These are phyloP conservation scores for Ceratocystis papillata DNA, from an alignment of 2,329 filamentous ascomycete genomes.

Conservation along the genomic window DNA sequence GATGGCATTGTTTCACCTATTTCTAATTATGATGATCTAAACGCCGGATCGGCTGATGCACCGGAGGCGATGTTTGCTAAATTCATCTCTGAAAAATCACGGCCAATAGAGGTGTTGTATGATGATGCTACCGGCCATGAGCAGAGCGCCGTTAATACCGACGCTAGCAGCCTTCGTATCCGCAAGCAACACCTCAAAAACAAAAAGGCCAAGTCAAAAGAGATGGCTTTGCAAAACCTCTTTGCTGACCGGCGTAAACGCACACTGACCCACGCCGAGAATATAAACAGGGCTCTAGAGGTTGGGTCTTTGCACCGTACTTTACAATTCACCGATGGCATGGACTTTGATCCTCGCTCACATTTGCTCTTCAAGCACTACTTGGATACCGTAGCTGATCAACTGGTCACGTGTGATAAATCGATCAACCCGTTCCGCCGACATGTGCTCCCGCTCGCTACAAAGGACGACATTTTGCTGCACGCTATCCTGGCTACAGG, in stretches of 20 bases:
- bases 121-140: not conserved
- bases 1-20: not conserved
- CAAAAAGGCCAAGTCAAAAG: slow-evolving; percentile 9
- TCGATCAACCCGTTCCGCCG: slow-evolving; percentile 17
- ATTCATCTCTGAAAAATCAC: not conserved
- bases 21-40: no score
- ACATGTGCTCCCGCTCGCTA: slow-evolving; percentile 18
- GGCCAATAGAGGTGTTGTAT: not conserved
- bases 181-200: not conserved
- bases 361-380: slow-evolving; percentile 24
- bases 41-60: not conserved
- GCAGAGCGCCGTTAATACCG: not conserved
- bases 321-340: slow-evolving; percentile 8
- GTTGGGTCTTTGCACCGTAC: slow-evolving; percentile 7
- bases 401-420: slow-evolving; percentile 16
- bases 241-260: slow-evolving; percentile 1
- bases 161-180: not conserved
- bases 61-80: not conserved
- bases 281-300: not conserved
- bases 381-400: slow-evolving; percentile 21
- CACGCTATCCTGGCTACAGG: slow-evolving; percentile 22
- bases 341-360: slow-evolving; percentile 17
- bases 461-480: slow-evolving; percentile 20
- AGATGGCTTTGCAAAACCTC: not conserved
- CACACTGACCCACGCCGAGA: not conserved